Percentiles rank a stretch among this genome's conserved stretches.
Evolutionary conservation across 73 alveolate genomes (phyloP).

Genomic region (Stentor coeruleus): DNA sequence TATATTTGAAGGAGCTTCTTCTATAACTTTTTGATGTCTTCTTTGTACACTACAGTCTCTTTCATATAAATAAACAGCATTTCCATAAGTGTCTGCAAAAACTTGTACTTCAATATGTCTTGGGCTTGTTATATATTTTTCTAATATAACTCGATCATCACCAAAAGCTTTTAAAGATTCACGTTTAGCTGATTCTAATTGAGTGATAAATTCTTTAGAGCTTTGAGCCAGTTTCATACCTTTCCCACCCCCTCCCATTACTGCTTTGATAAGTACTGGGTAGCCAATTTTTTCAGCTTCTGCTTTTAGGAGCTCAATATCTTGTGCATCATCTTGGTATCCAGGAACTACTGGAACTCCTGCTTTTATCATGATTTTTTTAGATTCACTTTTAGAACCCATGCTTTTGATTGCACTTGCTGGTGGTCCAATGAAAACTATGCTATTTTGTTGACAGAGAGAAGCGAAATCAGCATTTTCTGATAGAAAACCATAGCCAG

Average conservation of each 20-base stretch:
- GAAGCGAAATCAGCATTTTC: conserved; percentile 90
- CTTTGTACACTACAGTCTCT: conserved; percentile 95
- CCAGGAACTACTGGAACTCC: conserved; percentile 67
- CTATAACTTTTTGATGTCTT: conserved; percentile 91
- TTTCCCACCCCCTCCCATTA: conserved; percentile 93
- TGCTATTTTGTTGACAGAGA: conserved; percentile 53
- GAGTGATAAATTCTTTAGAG: conserved; percentile 60
- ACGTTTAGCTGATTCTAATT: conserved; percentile 69
- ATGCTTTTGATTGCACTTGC: conserved; percentile 48
- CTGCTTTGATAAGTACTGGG: conserved; percentile 90
- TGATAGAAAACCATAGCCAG: conserved; percentile 94
- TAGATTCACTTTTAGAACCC: conserved; percentile 68
- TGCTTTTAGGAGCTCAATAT: conserved; percentile 42
- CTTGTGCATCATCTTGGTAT: conserved; percentile 39
- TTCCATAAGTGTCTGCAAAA: conserved; percentile 90
- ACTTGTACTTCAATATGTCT: conserved; percentile 77
- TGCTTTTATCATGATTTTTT: conserved; percentile 65
- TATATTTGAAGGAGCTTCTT: conserved; percentile 81
- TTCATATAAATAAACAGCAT: conserved; percentile 87
- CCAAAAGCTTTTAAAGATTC: conserved; percentile 80
- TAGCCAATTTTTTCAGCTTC: conserved; percentile 69
- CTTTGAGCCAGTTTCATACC: conserved; percentile 83
- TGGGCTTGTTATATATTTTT: conserved; percentile 77
- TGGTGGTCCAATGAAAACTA: conserved; percentile 67
- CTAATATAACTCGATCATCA: conserved; percentile 82